Evolutionary conservation across 129 eudicot species (phyloP).

Genomic region (Escallonia rubra): DNA sequence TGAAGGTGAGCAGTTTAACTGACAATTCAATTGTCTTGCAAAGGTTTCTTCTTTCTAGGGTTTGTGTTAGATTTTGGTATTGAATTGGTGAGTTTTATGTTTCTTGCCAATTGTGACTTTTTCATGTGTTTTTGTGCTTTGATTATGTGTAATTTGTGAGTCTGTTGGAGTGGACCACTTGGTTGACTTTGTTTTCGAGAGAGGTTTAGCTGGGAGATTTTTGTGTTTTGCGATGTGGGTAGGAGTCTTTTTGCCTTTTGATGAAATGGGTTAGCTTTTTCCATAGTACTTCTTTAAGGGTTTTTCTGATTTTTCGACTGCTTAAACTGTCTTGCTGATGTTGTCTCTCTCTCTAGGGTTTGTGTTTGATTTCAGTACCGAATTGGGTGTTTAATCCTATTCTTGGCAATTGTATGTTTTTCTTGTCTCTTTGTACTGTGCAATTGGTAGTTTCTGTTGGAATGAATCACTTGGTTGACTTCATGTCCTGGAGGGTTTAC

Average conservation of each 20-base stretch:
- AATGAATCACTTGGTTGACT: no score
- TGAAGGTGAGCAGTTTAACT: no score
- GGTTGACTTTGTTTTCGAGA: conserved; percentile 6
- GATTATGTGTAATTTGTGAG: not conserved
- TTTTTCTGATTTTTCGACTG: not conserved
- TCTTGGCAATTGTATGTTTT: no score
- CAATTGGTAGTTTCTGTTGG: not conserved
- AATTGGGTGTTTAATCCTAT: no score
- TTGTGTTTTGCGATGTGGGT: conserved; percentile 2
- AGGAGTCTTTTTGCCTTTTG: not conserved
- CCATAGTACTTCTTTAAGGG: not conserved
- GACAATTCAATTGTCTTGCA: not conserved
- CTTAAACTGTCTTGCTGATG: no score
- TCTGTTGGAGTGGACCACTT: not conserved
- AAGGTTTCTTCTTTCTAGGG: conserved; percentile 15
- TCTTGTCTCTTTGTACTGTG: not conserved
- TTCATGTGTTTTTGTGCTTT: not conserved
- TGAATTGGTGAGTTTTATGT: not conserved
- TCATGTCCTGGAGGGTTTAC: no score
- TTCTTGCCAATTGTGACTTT: not conserved
- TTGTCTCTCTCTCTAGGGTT: no score
- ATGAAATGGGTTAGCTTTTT: not conserved
- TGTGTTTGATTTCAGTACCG: no score
- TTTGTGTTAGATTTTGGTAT: conserved; percentile 4
- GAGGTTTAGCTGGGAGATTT: not conserved